Base-by-base conservation (phyloP, 148 eudicot species). In the Fagopyrum homotropicum region DNA sequence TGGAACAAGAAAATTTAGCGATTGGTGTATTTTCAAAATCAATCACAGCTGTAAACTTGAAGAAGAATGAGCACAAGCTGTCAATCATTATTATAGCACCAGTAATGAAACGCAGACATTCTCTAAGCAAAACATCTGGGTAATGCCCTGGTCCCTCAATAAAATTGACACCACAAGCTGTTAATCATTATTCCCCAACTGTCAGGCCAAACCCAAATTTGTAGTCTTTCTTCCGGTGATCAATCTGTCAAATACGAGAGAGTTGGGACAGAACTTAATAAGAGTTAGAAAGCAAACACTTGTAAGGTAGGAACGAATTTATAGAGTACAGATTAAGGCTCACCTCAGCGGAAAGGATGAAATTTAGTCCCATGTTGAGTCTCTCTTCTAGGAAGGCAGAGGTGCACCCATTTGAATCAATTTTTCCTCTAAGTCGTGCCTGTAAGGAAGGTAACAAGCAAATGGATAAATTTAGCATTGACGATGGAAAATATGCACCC, bases 401-500 rank as follows among this genome's bases (percentile, higher is more conserved):
- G 40, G 84, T 83, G 71, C 87, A 84, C 16, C 98, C 98, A 81
- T 93, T 93, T 55, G 98, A 89, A 75, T 93, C 98, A 46, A 93
- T 80, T 84, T 93, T 93, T 19, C 98, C 98, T 82, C 98, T 85
- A 54, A 93, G 86, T 61, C 97, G 98, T 60, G 90, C 81, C 98
- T 93, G 88, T 16, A 52, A 52, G 15, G 16, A 52, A 14, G 16
- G 11, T 12, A 14, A 16, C 56, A 52, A 14, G 5, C 16, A 52
- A 52, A 10, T 22, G 26, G 26, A 22, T 22, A 22, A 22, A 22
- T 22, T 22, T 22, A 22, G 26, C 26, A 22, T 22, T 22, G 26
- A 22, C 26, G 26, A 22, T 22, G 26, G 26, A 22, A 22, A 22
- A 22, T 22, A 22, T 22, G 26, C 26, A 22, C 26, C 26, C 26